Base-by-base conservation (phyloP, 352 stramenopile species). In the Discostella stelligera region DNA sequence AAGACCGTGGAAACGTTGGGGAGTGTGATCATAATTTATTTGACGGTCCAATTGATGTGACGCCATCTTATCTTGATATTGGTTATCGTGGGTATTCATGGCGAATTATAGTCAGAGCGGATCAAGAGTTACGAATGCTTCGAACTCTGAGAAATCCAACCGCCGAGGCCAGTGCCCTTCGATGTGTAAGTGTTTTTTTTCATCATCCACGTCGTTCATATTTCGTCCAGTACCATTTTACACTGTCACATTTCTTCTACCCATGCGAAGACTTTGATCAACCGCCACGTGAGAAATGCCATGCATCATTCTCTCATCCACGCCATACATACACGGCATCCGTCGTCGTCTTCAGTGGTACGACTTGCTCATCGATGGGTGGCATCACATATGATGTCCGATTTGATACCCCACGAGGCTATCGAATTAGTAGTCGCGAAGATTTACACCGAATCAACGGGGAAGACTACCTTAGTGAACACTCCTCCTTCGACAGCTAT, bases 271-370 rank as follows among this genome's bases (percentile, higher is more conserved):
- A 66, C 55, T 64, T 64, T 91, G 8, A 85, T 69, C 16, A 83
- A 82, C 58, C 66, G 77, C 20, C 85, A 91, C 64, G 53, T 93
- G 14, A 77, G 80, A 41, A 72, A 62, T 8, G 70, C 87, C 0
- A 83, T 79, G 65, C 87, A 91, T 71, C 87, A 93, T 55, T 87
- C 81, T 11, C 86, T 82, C 5, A 80, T 93, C 14, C 87, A 93
- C 69, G 64, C 77, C 50, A 77, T 93, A 14, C 76, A 89, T 44
- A 91, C 84, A 4, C 60, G 71, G 14, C 79, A 93, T 65, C 85
- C 87, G 10, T 89, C 87, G 20, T 62, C 83, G 13, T 83, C 71
- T 39, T 66, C 59, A 18, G 82, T 87, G 21, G 73, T 82, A 23
- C 78, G 87, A 5, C 63, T 91, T 32, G 74, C 78, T 16, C 80